Conservation (phyloP, 2,329 filamentous ascomycete genomes). For the Fusarium agapanthi region DNA sequence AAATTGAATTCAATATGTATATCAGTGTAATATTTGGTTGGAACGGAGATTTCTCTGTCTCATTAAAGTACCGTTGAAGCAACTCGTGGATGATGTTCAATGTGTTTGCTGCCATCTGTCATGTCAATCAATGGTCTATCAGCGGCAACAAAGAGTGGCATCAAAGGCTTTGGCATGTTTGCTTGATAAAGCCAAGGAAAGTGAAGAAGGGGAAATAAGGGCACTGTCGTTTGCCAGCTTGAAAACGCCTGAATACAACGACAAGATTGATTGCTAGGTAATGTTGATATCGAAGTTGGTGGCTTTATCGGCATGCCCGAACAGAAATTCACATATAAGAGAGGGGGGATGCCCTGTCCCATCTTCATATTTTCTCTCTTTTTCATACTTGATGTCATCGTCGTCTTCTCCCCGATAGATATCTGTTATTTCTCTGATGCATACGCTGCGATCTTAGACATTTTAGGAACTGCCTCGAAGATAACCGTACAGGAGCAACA, state of each 20-base stretch:
- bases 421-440: background rate
- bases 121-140: background rate
- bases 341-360: background rate
- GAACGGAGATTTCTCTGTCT: slow-evolving; percentile 22
- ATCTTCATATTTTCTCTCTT: background rate
- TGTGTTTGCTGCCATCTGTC: slow-evolving; percentile 5
- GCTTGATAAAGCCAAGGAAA: background rate
- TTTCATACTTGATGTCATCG: background rate
- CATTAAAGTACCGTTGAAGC: background rate
- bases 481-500: background rate
- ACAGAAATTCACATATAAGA: background rate
- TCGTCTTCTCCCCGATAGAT: background rate
- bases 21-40: slow-evolving; percentile 47
- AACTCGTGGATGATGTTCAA: background rate
- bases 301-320: background rate
- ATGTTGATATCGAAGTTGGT: background rate
- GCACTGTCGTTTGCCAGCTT: slow-evolving; percentile 2
- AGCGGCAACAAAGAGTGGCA: slow-evolving; percentile 7
- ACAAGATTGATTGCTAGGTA: background rate
- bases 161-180: slow-evolving; percentile 4
- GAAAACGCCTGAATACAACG: background rate
- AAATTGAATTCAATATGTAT: slow-evolving; percentile 50
- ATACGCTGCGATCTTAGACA: background rate
- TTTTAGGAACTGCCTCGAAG: background rate
- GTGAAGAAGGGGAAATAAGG: background rate